Evolutionary conservation across 2,329 filamentous ascomycete genomes (phyloP).

Genomic region (Plenodomus lindquistii): DNA sequence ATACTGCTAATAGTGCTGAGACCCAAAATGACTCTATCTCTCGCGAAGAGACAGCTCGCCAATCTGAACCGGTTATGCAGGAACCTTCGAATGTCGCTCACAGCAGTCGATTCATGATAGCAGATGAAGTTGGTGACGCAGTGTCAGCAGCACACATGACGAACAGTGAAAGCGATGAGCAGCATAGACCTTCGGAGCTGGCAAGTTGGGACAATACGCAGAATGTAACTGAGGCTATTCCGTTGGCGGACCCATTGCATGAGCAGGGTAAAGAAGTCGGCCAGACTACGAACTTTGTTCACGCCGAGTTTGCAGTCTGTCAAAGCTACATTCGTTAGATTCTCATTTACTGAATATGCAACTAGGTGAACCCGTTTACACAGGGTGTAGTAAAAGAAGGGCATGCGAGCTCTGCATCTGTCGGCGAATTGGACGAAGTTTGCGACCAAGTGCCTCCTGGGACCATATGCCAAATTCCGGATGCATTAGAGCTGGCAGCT

Average conservation of each 20-base stretch:
- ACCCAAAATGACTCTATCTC: not conserved
- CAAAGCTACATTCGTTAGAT: not conserved
- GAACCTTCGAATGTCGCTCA: not conserved
- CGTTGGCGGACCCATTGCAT: not conserved
- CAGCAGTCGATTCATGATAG: not conserved
- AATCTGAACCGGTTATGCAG: not conserved
- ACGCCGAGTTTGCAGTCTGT: slow-evolving; percentile 9
- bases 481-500: not conserved
- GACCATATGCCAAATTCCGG: not conserved
- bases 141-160: not conserved
- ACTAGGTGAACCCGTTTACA: not conserved
- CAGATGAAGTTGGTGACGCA: not conserved
- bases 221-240: not conserved
- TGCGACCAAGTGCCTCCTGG: not conserved
- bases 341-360: not conserved
- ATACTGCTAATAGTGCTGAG: not conserved
- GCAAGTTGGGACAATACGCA: not conserved
- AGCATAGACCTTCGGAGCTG: not conserved
- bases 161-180: not conserved
- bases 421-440: not conserved
- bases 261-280: not conserved
- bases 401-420: not conserved
- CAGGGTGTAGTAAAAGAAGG: not conserved
- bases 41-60: no score
- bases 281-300: not conserved